phyloP scores from a whole-genome alignment of 106 monocot genomes.

The Chionographis japonica region DNA sequence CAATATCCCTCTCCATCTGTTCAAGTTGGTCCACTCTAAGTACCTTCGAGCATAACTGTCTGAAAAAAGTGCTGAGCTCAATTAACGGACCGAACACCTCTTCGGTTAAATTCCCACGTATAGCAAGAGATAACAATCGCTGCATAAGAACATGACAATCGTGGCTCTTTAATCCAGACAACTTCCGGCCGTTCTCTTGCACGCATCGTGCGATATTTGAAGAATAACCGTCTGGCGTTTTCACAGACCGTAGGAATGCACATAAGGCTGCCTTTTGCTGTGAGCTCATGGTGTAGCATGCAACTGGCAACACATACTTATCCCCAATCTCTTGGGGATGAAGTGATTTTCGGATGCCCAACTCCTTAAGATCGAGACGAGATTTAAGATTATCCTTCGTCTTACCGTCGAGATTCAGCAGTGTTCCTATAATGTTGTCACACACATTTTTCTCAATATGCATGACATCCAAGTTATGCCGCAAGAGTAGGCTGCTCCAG shows the following conservation, averaged over 20 bases:
- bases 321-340: not conserved
- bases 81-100: too few species aligned
- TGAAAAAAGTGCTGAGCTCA: not conserved
- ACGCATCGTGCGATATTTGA: too few species aligned
- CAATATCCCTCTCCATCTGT: not conserved
- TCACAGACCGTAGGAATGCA: too few species aligned
- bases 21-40: not conserved
- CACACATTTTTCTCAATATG: constrained; percentile 16
- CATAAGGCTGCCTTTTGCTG: too few species aligned
- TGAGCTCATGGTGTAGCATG: too few species aligned
- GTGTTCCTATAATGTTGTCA: constrained; percentile 3
- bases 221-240: too few species aligned
- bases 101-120: too few species aligned
- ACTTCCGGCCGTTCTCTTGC: too few species aligned
- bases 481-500: constrained; percentile 2
- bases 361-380: not conserved
- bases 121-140: too few species aligned
- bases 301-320: too few species aligned
- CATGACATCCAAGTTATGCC: constrained; percentile 16
- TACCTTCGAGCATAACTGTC: not conserved
- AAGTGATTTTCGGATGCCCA: not conserved
- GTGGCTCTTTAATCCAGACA: too few species aligned
- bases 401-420: constrained; percentile 7
- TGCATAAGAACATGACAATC: too few species aligned
- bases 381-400: constrained; percentile 6